A percentile compares a stretch with the other conserved stretches of the same genome.
Evolutionary conservation across 768 basidiomycete genomes (phyloP).

Genomic region (Butyriboletus loyo): DNA sequence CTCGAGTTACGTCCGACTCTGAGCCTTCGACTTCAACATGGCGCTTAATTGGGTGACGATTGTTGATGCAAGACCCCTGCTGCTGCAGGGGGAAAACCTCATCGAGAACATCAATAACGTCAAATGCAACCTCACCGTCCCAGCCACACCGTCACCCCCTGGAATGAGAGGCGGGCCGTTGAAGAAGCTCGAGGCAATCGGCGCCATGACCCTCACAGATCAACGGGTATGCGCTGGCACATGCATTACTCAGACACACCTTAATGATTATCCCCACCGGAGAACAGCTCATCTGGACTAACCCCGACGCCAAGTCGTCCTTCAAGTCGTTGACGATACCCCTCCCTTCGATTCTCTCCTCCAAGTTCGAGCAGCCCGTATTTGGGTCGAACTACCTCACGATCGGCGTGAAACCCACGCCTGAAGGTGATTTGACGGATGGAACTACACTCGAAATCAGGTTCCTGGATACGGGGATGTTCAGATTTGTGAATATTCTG

Average conservation of each 20-base stretch:
- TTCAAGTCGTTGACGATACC: slow-evolving; percentile 53
- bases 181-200: slow-evolving; percentile 57
- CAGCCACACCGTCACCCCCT: slow-evolving; percentile 45
- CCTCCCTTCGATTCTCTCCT: slow-evolving; percentile 60
- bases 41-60: slow-evolving; percentile 80
- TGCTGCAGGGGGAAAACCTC: slow-evolving; percentile 58
- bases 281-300: slow-evolving; percentile 61
- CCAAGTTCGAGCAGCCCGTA: slow-evolving; percentile 73
- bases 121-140: slow-evolving; percentile 57
- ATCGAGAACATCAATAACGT: slow-evolving; percentile 58
- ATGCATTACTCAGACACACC: not conserved
- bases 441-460: slow-evolving; percentile 68
- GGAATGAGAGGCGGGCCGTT: slow-evolving; percentile 54
- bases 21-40: slow-evolving; percentile 43
- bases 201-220: slow-evolving; percentile 65
- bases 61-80: slow-evolving; percentile 52
- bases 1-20: not conserved
- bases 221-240: slow-evolving; percentile 52
- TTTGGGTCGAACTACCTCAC: slow-evolving; percentile 66
- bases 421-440: slow-evolving; percentile 61
- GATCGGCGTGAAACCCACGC: slow-evolving; percentile 64
- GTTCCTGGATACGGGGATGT: slow-evolving; percentile 65
- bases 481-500: slow-evolving; percentile 66
- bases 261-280: slow-evolving; percentile 6
- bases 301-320: slow-evolving; percentile 31